A percentile compares a stretch with the other conserved stretches of the same genome.
phyloP scores from a whole-genome alignment of 805 yeast genomes.

The Wilhelminamyces savonicus region DNA sequence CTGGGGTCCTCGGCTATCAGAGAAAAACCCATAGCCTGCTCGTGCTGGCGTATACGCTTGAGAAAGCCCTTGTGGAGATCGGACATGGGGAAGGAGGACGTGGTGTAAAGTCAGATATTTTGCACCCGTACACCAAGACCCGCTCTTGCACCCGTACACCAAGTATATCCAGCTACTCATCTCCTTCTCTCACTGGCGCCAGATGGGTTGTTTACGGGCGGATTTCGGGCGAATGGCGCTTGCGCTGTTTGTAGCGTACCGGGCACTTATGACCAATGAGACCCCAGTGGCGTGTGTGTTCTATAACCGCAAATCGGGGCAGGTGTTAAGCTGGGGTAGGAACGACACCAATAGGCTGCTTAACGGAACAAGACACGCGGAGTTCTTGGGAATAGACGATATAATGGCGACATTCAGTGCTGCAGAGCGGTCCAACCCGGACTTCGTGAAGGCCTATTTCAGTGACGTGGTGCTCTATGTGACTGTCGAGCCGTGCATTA shows the following conservation, averaged over 20 bases:
- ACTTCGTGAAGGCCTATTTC: slow-evolving; percentile 32
- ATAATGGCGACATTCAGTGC: slow-evolving; percentile 25
- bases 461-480: slow-evolving; percentile 69
- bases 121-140: no score
- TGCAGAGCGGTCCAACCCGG: slow-evolving; percentile 12
- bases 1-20: neutral
- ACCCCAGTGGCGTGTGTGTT: slow-evolving; percentile 84
- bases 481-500: slow-evolving; percentile 95
- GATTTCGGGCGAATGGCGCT: slow-evolving; percentile 40
- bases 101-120: no score
- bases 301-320: slow-evolving; percentile 14
- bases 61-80: slow-evolving; percentile 8
- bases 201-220: no score
- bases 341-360: slow-evolving; percentile 81
- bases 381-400: slow-evolving; percentile 63
- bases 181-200: no score
- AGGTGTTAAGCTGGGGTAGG: slow-evolving; percentile 68
- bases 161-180: no score
- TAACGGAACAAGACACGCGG: slow-evolving; percentile 91
- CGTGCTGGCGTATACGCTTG: slow-evolving; percentile 1
- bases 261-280: slow-evolving; percentile 61
- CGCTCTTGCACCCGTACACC: no score
- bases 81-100: slow-evolving; percentile 9
- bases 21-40: neutral
- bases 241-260: slow-evolving; percentile 52